Evolutionary conservation across 805 yeast species (phyloP).

Genomic region (Yarrowia bubula): DNA sequence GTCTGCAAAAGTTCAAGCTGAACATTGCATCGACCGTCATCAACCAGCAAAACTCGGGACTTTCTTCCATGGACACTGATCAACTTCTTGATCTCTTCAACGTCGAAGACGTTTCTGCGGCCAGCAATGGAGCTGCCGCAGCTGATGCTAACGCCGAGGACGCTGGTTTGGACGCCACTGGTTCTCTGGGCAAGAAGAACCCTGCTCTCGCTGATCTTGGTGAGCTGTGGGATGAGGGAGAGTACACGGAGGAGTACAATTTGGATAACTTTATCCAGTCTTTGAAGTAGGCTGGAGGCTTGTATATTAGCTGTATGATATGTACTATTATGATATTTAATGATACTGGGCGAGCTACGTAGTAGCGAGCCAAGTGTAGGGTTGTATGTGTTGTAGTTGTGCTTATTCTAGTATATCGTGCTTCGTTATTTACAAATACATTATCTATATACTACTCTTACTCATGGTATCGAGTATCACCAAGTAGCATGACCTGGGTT

Average conservation of each 20-base stretch:
- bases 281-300: background rate
- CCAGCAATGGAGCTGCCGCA: slow-evolving; percentile 36
- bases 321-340: slow-evolving; percentile 5
- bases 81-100: slow-evolving; percentile 88
- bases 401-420: too few species aligned
- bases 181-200: slow-evolving; percentile 73
- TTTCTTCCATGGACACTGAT: slow-evolving; percentile 93
- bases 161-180: slow-evolving; percentile 54
- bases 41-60: slow-evolving; percentile 94
- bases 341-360: too few species aligned
- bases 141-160: slow-evolving; percentile 40
- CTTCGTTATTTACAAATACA: slow-evolving; percentile 2
- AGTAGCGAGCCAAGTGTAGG: too few species aligned
- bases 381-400: too few species aligned
- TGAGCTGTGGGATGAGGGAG: slow-evolving; percentile 94
- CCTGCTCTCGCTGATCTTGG: slow-evolving; percentile 78
- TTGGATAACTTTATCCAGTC: slow-evolving; percentile 74
- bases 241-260: slow-evolving; percentile 95
- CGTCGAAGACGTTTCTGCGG: slow-evolving; percentile 52
- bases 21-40: slow-evolving; percentile 95
- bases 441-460: slow-evolving; percentile 37
- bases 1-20: slow-evolving; percentile 94
- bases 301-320: slow-evolving; percentile 11
- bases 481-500: slow-evolving; percentile 65
- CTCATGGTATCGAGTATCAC: slow-evolving; percentile 80